Conservation (phyloP, 495 filamentous ascomycete species). For the Hapsidospora chrysogenum region DNA sequence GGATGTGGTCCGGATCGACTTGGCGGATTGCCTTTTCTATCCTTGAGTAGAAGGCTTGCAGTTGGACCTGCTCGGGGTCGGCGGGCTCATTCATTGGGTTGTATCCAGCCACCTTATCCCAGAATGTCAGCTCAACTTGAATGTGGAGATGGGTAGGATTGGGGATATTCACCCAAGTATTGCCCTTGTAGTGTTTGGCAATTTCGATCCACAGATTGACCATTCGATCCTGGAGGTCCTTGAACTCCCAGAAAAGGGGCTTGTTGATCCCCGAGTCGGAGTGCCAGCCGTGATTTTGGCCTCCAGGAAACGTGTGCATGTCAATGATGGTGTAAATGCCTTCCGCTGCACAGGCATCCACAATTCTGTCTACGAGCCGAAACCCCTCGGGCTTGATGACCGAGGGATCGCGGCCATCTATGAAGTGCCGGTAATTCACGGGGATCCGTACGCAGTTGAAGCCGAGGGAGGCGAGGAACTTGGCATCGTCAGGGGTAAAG, state of each 20-base stretch:
- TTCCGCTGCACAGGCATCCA: conserved; percentile 34
- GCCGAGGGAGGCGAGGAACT: conserved; percentile 36
- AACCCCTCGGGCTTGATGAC: conserved; percentile 38
- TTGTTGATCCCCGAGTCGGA: conserved; percentile 31
- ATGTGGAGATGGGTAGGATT: no score
- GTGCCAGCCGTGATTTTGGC: conserved; percentile 47
- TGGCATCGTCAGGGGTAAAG: conserved; percentile 41
- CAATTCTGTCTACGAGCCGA: conserved; percentile 37
- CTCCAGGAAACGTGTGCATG: conserved; percentile 41
- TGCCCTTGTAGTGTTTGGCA: conserved; percentile 32
- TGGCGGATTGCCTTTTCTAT: conserved; percentile 36
- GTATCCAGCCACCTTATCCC: conserved; percentile 38
- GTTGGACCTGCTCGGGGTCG: conserved; percentile 33
- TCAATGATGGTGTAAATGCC: conserved; percentile 42
- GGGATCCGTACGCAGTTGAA: conserved; percentile 44
- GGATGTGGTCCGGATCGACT: conserved; percentile 40
- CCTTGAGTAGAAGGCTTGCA: conserved; percentile 37
- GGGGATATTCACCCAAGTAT: no score
- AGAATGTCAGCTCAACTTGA: no score
- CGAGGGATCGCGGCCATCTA: conserved; percentile 41
- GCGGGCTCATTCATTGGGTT: conserved; percentile 47
- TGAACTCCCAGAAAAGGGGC: conserved; percentile 43
- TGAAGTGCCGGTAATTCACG: conserved; percentile 45
- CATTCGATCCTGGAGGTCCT: conserved; percentile 38
- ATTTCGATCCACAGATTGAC: conserved; percentile 41